A percentile compares a stretch with the other conserved stretches of the same genome.
phyloP scores from a whole-genome alignment of 345 rosid species.

The Salix viminalis region DNA sequence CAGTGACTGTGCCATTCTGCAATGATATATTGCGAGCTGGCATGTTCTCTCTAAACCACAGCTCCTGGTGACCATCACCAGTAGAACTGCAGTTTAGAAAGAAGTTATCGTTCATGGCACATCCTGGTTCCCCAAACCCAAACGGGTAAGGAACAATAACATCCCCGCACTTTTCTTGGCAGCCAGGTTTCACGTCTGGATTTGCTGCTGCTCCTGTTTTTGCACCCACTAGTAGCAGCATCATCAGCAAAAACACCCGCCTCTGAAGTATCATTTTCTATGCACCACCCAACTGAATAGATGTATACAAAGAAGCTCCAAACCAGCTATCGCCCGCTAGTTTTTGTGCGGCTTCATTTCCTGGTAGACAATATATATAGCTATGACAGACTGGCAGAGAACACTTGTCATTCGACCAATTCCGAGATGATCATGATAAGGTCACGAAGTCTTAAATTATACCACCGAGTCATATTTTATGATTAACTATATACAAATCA shows the following conservation, averaged over 20 bases:
- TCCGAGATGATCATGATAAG: too few species aligned
- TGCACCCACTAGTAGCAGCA: background rate
- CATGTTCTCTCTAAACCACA: background rate
- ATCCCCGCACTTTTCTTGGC: slow-evolving; percentile 19
- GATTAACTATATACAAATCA: too few species aligned
- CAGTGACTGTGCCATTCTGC: slow-evolving; percentile 3
- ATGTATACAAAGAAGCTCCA: background rate
- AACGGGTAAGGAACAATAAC: slow-evolving; percentile 31
- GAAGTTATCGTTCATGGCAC: slow-evolving; percentile 3
- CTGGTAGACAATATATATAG: background rate
- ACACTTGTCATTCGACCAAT: too few species aligned
- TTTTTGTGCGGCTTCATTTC: background rate
- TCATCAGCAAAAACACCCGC: background rate
- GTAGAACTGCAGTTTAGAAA: background rate
- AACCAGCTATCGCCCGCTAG: background rate
- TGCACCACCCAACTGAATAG: background rate
- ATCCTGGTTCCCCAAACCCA: slow-evolving; percentile 2
- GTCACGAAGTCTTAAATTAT: too few species aligned
- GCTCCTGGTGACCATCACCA: background rate
- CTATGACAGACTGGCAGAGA: too few species aligned
- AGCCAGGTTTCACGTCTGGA: background rate
- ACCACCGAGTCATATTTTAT: too few species aligned
- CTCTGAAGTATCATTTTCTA: background rate
- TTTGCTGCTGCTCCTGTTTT: background rate
- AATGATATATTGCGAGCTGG: background rate